These are phyloP conservation scores for Phoenix dactylifera DNA, from an alignment of 176 grass and related monocot species.

Conservation along the genomic window DNA sequence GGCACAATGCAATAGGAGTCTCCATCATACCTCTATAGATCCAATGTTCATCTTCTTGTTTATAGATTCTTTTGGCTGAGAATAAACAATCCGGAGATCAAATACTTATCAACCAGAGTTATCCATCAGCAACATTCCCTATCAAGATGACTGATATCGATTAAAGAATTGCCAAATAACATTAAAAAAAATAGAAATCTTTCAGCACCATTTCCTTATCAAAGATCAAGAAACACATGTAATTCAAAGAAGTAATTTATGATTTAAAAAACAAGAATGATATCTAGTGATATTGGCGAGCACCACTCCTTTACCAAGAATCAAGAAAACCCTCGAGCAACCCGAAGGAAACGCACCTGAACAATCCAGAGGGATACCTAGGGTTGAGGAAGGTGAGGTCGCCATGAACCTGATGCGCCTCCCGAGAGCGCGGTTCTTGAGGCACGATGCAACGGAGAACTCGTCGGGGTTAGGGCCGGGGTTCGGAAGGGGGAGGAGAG, in stretches of 20 bases:
- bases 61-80: slow-evolving; percentile 50
- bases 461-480: too few species aligned
- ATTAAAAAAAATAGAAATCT: too few species aligned
- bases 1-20: slow-evolving; percentile 27
- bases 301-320: too few species aligned
- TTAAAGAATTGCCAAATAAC: too few species aligned
- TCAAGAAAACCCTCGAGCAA: neutral
- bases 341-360: slow-evolving; percentile 25
- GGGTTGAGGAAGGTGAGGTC: slow-evolving; percentile 84
- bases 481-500: too few species aligned
- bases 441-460: neutral
- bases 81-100: slow-evolving; percentile 51
- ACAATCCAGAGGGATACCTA: slow-evolving; percentile 59
- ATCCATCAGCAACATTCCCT: slow-evolving; percentile 6
- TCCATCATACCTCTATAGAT: slow-evolving; percentile 55
- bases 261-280: too few species aligned
- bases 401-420: slow-evolving; percentile 51
- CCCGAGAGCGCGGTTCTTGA: slow-evolving; percentile 46
- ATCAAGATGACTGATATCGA: too few species aligned
- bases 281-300: too few species aligned
- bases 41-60: slow-evolving; percentile 91
- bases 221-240: neutral
- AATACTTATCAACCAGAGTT: slow-evolving; percentile 35
- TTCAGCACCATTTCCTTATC: too few species aligned
- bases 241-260: neutral